Evolutionary conservation across 192 early-diverging fungal genomes (phyloP), one percentile per base, ranked within the genome.

Genomic region (Podila epicladia): DNA sequence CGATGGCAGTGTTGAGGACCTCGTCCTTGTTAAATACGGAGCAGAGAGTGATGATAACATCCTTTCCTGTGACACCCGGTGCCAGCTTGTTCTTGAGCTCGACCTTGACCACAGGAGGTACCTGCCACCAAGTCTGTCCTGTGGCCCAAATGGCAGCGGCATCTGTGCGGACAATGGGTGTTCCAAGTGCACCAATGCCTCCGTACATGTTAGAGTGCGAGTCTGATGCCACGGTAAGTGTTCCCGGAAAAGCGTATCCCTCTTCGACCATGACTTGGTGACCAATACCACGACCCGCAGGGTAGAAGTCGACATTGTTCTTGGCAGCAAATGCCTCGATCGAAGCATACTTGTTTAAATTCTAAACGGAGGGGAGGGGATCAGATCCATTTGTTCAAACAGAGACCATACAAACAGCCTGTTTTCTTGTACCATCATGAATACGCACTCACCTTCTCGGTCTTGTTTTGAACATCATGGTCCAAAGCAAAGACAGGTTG

Each of bases 151-250:
- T 95, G 2, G 98, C 94, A 0, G 98, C 98, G 1, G 98, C 98
- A 75, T 99, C 98, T 9, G 98, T 99, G 32, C 98, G 91, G 45
- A 99, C 98, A 61, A 99, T 94, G 22, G 98, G 98, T 29, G 98
- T 98, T 48, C 98, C 98, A 62, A 99, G 85, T 59, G 91, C 90
- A 37, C 97, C 97, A 69, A 99, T 92, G 72, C 97, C 98, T 49
- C 98, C 98, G 83, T 99, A 99, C 96, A 98, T 99, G 86, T 99
- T 99, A 6, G 98, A 98, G 77, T 99, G 98, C 9, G 98, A 99
- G 83, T 99, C 98, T 2, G 96, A 97, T 2, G 96, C 98, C 5
- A 99, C 97, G 26, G 95, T 95, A 85, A 99, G 90, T 12, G 97
- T 93, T 62, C 91, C 85, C 2, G 98, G 98, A 82, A 96, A 97